Conservation (phyloP, 2,329 filamentous ascomycete species). For the Beauveria asiatica region DNA sequence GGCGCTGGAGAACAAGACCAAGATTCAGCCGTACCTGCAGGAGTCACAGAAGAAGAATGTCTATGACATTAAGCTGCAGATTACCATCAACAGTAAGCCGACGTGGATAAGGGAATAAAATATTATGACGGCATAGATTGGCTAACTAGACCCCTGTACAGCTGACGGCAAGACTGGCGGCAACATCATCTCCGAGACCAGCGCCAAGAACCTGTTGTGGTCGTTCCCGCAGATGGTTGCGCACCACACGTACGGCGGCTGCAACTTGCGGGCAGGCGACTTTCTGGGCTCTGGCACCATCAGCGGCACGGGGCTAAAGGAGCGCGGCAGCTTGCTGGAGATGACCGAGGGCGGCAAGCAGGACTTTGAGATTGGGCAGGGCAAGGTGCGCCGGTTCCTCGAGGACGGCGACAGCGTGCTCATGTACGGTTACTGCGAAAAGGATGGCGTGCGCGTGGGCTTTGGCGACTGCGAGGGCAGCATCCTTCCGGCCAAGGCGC, state of each 20-base stretch:
- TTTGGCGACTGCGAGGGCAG: constrained; percentile 35
- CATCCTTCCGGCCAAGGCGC: constrained; percentile 16
- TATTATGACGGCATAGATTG: background rate
- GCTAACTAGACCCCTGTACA: background rate
- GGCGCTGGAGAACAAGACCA: constrained; percentile 24
- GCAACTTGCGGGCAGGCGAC: constrained; percentile 60
- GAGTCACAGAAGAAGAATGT: constrained; percentile 38
- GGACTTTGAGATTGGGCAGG: constrained; percentile 30
- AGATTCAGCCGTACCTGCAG: constrained; percentile 38
- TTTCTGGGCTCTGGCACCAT: constrained; percentile 48
- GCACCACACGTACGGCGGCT: constrained; percentile 65
- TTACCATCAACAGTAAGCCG: constrained; percentile 31
- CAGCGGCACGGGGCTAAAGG: constrained; percentile 30
- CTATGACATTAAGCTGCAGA: constrained; percentile 29
- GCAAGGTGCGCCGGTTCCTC: constrained; percentile 34
- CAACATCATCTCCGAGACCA: constrained; percentile 12
- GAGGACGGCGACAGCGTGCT: constrained; percentile 38
- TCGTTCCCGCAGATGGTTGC: constrained; percentile 73
- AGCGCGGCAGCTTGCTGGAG: constrained; percentile 38
- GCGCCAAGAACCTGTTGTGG: constrained; percentile 45
- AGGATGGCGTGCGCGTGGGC: constrained; percentile 28
- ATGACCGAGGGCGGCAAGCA: constrained; percentile 37
- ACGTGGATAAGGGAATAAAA: no score
- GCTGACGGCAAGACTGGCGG: constrained; percentile 8
- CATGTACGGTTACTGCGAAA: constrained; percentile 28